These are phyloP conservation scores for Talaromyces sp. DNA, from an alignment of 2,329 filamentous ascomycete genomes.

Conservation along the genomic window DNA sequence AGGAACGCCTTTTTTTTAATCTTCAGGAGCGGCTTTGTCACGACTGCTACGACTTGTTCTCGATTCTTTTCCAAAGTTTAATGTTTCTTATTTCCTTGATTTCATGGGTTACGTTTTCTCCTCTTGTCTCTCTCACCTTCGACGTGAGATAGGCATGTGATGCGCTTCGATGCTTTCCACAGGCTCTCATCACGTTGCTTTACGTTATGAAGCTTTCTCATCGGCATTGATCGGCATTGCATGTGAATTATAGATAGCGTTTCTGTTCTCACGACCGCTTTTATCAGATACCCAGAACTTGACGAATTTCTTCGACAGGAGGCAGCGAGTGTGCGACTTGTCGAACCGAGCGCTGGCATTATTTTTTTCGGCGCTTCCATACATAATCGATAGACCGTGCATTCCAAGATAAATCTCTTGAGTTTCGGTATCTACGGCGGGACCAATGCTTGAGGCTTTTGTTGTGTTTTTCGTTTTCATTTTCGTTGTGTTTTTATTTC, in stretches of 20 bases:
- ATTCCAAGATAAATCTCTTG: constrained; percentile 36
- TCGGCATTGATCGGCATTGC: constrained; percentile 30
- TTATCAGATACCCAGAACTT: constrained; percentile 45
- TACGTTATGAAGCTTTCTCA: constrained; percentile 21
- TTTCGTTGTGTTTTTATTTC: constrained; percentile 5
- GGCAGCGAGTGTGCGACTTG: constrained; percentile 34
- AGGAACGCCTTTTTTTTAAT: constrained; percentile 14
- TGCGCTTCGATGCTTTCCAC: constrained; percentile 28
- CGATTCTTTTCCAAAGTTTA: constrained; percentile 18
- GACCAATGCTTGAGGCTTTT: constrained; percentile 15
- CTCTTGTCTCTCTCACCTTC: constrained; percentile 23
- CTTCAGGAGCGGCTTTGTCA: constrained; percentile 40
- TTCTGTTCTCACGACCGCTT: constrained; percentile 37
- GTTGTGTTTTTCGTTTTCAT: constrained; percentile 15
- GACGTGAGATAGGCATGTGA: constrained; percentile 35
- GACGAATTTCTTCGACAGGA: constrained; percentile 35
- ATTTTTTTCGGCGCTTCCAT: neutral
- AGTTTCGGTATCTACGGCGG: constrained; percentile 38
- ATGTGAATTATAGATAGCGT: constrained; percentile 51
- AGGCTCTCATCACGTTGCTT: constrained; percentile 17
- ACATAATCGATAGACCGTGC: constrained; percentile 34
- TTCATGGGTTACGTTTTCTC: constrained; percentile 21
- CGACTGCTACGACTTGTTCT: constrained; percentile 39
- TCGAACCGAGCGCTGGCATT: constrained; percentile 34
- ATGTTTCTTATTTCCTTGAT: constrained; percentile 17